A percentile compares a stretch with the other conserved stretches of the same genome.
Conservation (phyloP, 2,329 filamentous ascomycete species). For the Mycosphaerella sp. region DNA sequence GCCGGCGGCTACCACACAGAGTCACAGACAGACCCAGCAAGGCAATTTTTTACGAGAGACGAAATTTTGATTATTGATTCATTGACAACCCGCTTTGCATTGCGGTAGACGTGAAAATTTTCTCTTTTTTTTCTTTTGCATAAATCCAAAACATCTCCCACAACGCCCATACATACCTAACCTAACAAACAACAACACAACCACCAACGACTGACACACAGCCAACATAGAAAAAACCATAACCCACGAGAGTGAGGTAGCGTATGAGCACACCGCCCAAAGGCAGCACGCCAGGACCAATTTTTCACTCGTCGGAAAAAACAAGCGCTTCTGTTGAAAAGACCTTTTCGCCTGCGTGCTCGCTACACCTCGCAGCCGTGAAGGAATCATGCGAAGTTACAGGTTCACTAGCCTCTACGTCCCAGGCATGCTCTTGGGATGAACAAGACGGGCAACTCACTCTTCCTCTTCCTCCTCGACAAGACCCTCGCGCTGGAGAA, state of each 20-base stretch:
- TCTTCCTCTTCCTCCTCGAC: neutral
- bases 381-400: conserved; percentile 20
- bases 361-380: conserved; percentile 1
- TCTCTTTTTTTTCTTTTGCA: too few relatives aligned
- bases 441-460: conserved; percentile 4
- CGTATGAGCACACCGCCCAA: conserved; percentile 31
- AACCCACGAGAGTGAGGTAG: conserved; percentile 1
- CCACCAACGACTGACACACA: too few relatives aligned
- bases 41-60: too few relatives aligned
- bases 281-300: conserved; percentile 43
- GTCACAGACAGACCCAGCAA: too few relatives aligned
- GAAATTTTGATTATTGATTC: too few relatives aligned
- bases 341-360: conserved; percentile 7
- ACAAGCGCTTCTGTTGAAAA: conserved; percentile 2
- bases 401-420: conserved; percentile 16
- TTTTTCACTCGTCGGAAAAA: conserved; percentile 12
- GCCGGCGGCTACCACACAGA: too few relatives aligned
- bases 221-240: too few relatives aligned
- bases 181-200: too few relatives aligned
- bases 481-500: neutral
- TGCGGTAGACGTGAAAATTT: too few relatives aligned
- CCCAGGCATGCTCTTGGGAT: conserved; percentile 16
- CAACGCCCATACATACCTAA: too few relatives aligned
- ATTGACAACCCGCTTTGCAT: too few relatives aligned
- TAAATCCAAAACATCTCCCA: too few relatives aligned